Evolutionary conservation across 331 rosid genomes (phyloP), one percentile per base, ranked within the genome.

Genomic region (Prunus yedoensis): DNA sequence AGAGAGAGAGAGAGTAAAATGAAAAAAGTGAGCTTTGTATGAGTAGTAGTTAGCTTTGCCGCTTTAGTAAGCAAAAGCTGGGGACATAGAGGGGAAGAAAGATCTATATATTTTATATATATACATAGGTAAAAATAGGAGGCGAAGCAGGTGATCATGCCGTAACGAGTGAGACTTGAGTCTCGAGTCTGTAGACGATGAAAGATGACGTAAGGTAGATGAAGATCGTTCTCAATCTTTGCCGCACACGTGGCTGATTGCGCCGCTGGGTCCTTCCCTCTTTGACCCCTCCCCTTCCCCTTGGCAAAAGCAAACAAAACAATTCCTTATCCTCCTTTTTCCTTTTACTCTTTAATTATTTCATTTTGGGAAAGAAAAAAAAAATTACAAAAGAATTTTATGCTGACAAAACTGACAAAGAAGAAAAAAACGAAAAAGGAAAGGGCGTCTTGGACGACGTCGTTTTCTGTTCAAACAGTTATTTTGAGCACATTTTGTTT

Each of bases 11-110:
- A 56, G 68, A 57, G 77, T 27, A 61, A 54, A 71, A 41, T 61
- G 61, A 27, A 68, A 57, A 75, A 82, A 62, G 81, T 10, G 75
- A 27, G 75, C 69, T 82, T 84, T 70, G 83, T 82, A 77, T 51
- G 87, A 76, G 77, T 70, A 56, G 66, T 35, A 67, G 88, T 87
- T 77, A 75, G 85, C 88, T 83, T 90, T 88, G 91, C 91, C 92
- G 92, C 86, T 85, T 84, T 75, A 61, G 62, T 60, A 90, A 88
- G 94, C 94, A 85, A 85, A 72, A 68, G 80, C 50, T 75, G 69
- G 63, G 68, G 73, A 82, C 62, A 77, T 18, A 45, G 56, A 54
- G 79, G 75, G 56, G 74, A 12, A 57, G 25, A 53, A 8, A 50
- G n/a, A 27, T 27, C 1, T 14, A 18, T 16, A 50, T 50, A n/a